Evolutionary conservation across 164 flowering plant genomes (phyloP), one percentile per base, ranked within the genome.

Genomic region (Macadamia integrifolia): DNA sequence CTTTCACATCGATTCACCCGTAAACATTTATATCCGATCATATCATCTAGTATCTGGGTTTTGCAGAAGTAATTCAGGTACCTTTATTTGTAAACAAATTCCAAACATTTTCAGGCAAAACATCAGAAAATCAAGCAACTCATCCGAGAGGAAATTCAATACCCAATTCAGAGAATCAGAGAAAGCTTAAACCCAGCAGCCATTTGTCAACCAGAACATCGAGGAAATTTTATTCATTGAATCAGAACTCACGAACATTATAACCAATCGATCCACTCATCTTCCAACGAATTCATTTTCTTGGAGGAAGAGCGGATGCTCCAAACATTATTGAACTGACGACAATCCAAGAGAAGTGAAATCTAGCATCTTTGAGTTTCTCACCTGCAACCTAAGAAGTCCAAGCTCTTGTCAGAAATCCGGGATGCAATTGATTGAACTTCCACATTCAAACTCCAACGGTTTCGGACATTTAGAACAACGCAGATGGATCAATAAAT

Each of bases 381-480:
- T 23, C 23, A 23, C 23, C 23, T 23, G 23, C 23, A 23, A 23
- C 23, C 23, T 23, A 23, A 23, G 23, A 23, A 23, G 23, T 23
- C 23, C 23, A 23, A 23, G 23, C 0, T 23, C 23, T 23, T 23
- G 23, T 23, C 23, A 23, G 23, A 23, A 23, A 23, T 23, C 23
- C 23, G 23, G 23, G 62, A 53, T 55, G 23, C 66, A 62, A 29
- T 13, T 31, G 61, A 55, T 55, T 10, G 55, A 69, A 28, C 31
- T 55, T 9, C 43, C 55, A 40, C 30, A 60, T 14, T 48, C 61
- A 49, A 67, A 55, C 61, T 62, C 66, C 72, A 53, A 62, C 29
- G 29, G 56, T 15, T 29, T 28, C 28, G 44, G 64, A 30, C 58
- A 17, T 30, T 23, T 23, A 23, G 23, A 23, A 23, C 23, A 23